phyloP scores from a whole-genome alignment of 345 rosid genomes.

The Eucalyptus marginata region DNA sequence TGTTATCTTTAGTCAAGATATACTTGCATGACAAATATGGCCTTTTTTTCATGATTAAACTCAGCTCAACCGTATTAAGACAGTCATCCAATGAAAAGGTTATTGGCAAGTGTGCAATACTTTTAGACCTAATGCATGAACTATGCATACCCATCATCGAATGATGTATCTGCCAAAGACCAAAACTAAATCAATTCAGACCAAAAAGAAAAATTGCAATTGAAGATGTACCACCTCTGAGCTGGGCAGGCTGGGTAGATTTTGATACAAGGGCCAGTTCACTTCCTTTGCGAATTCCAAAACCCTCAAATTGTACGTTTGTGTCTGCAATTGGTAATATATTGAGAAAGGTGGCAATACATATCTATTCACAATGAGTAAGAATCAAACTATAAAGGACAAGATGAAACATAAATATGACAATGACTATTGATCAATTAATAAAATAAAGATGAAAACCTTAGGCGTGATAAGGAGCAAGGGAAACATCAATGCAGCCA shows the following conservation, averaged over 20 bases:
- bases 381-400: background rate
- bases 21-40: background rate
- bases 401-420: background rate
- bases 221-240: slow-evolving; percentile 30
- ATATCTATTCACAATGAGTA: background rate
- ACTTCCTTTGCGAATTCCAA: slow-evolving; percentile 48
- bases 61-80: background rate
- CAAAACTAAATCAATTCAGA: background rate
- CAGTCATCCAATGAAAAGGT: background rate
- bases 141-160: background rate
- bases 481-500: slow-evolving; percentile 67
- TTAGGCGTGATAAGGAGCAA: slow-evolving; percentile 57
- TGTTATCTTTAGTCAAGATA: background rate
- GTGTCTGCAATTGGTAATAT: slow-evolving; percentile 36
- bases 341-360: background rate
- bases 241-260: slow-evolving; percentile 27
- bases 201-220: background rate
- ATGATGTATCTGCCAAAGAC: too few species aligned
- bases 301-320: slow-evolving; percentile 41
- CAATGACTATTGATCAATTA: background rate
- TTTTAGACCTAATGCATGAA: background rate
- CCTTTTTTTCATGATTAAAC: background rate
- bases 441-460: slow-evolving; percentile 21
- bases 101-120: background rate
- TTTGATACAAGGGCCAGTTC: slow-evolving; percentile 55